phyloP scores from a whole-genome alignment of 371 early-diverging fungal species.

The Scutellospora calospora region DNA sequence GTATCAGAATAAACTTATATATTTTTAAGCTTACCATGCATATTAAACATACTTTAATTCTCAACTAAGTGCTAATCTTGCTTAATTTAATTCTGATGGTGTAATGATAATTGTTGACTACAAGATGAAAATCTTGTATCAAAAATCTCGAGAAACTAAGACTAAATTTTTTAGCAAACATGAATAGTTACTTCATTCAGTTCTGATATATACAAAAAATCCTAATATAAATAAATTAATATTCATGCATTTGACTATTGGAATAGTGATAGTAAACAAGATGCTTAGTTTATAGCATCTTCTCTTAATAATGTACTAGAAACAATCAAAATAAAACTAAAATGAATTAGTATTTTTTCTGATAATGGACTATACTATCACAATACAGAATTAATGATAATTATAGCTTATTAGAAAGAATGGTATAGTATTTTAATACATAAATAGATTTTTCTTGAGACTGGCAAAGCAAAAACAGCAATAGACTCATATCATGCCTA shows the following conservation, averaged over 20 bases:
- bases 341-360: background rate
- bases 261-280: background rate
- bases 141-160: background rate
- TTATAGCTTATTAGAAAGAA: background rate
- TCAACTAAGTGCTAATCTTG: background rate
- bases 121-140: background rate
- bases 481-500: background rate
- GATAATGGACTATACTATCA: background rate
- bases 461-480: background rate
- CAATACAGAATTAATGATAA: background rate
- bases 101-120: background rate
- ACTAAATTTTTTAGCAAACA: background rate
- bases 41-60: background rate
- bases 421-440: background rate
- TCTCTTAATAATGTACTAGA: background rate
- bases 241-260: background rate
- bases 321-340: background rate
- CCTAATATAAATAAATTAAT: background rate
- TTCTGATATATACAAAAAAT: conserved; percentile 1
- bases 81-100: background rate
- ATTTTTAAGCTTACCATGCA: background rate
- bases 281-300: background rate
- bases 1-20: background rate
- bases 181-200: background rate
- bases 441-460: background rate